Conservation (phyloP, 768 basidiomycete genomes). For the Termitomyces sp. region DNA sequence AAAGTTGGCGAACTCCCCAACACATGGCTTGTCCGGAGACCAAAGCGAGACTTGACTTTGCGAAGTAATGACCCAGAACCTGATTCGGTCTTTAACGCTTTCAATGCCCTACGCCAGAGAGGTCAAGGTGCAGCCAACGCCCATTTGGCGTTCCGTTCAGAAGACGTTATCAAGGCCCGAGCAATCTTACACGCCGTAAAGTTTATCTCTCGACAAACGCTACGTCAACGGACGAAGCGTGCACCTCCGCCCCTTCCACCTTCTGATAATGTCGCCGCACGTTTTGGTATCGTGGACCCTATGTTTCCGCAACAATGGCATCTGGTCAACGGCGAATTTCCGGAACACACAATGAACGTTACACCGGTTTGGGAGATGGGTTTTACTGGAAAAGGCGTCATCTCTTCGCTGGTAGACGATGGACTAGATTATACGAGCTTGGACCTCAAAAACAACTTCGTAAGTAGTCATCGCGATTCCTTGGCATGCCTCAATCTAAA, state of each 20-base stretch:
- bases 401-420: slow-evolving; percentile 90
- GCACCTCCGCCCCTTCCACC: slow-evolving; percentile 61
- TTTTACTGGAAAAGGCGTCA: slow-evolving; percentile 80
- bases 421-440: slow-evolving; percentile 87
- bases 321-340: slow-evolving; percentile 35
- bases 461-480: slow-evolving; percentile 35
- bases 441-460: slow-evolving; percentile 90
- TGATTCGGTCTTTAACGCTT: slow-evolving; percentile 47
- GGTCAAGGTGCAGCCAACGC: slow-evolving; percentile 21
- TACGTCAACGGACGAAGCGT: slow-evolving; percentile 66
- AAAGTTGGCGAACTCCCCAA: slow-evolving; percentile 78
- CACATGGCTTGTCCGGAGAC: slow-evolving; percentile 76
- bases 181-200: slow-evolving; percentile 52
- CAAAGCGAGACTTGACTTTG: slow-evolving; percentile 29
- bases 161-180: slow-evolving; percentile 31
- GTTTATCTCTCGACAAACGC: slow-evolving; percentile 57
- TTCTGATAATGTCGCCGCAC: slow-evolving; percentile 12
- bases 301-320: slow-evolving; percentile 70
- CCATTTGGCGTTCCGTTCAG: slow-evolving; percentile 29
- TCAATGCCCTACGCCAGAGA: slow-evolving; percentile 36
- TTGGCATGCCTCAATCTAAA: background rate
- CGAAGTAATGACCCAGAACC: slow-evolving; percentile 24
- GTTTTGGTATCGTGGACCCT: slow-evolving; percentile 62
- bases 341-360: slow-evolving; percentile 89
- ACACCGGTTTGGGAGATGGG: slow-evolving; percentile 89